A percentile compares a stretch with the other conserved stretches of the same genome.
Conservation (phyloP, 2,329 filamentous ascomycete genomes). For the Penicillium aurantiogriseum region DNA sequence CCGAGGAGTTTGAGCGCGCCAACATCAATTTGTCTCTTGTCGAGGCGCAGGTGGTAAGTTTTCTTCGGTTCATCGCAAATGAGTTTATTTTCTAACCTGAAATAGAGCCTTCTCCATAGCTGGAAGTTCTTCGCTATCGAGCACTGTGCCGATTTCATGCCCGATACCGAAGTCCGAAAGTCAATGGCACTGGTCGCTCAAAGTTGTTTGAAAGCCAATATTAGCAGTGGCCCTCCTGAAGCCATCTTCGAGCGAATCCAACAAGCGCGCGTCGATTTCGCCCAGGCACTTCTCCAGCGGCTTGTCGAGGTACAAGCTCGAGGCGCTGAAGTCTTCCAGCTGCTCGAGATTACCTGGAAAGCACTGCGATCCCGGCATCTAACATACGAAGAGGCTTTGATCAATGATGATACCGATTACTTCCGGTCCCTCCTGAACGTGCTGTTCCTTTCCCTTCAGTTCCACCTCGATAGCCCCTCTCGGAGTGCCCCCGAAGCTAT, state of each 20-base stretch:
- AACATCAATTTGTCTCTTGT: slow-evolving; percentile 91
- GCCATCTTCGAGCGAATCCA: slow-evolving; percentile 78
- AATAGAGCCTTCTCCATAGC: slow-evolving; percentile 73
- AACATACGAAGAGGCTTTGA: slow-evolving; percentile 60
- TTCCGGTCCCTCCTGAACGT: slow-evolving; percentile 82
- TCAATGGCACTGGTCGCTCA: slow-evolving; percentile 72
- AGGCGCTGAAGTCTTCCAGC: slow-evolving; percentile 51
- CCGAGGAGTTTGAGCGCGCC: slow-evolving; percentile 76
- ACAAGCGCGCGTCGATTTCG: slow-evolving; percentile 73
- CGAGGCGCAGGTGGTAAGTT: slow-evolving; percentile 78
- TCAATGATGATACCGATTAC: slow-evolving; percentile 62
- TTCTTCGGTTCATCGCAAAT: not conserved
- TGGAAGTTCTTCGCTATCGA: slow-evolving; percentile 89
- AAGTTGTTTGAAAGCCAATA: slow-evolving; percentile 77
- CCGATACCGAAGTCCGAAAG: slow-evolving; percentile 59
- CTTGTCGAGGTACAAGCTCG: slow-evolving; percentile 60
- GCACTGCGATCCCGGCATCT: slow-evolving; percentile 54
- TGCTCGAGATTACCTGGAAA: slow-evolving; percentile 61
- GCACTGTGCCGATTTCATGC: slow-evolving; percentile 64
- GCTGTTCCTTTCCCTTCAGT: slow-evolving; percentile 75
- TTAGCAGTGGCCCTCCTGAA: slow-evolving; percentile 68
- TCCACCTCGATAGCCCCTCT: slow-evolving; percentile 40
- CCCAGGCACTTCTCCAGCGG: slow-evolving; percentile 77
- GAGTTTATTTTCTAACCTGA: slow-evolving; percentile 27
- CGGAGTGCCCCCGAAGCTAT: slow-evolving; percentile 37